These are phyloP conservation scores for Pichia nakasei DNA, from an alignment of 805 yeast genomes.

Conservation along the genomic window DNA sequence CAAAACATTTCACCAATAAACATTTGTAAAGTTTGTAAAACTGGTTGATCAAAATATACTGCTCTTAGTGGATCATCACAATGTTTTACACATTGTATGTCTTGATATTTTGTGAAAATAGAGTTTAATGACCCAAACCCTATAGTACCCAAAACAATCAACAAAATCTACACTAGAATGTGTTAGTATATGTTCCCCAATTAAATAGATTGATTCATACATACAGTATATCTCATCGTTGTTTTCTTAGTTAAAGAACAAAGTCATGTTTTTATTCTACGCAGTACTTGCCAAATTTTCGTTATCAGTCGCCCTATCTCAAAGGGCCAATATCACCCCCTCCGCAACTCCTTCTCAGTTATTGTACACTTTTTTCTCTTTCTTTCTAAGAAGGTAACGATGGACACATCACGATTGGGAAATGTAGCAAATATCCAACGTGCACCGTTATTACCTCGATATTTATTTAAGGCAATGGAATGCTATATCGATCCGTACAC, in stretches of 20 bases:
- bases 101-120: conserved; percentile 66
- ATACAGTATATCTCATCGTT: neutral
- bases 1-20: conserved; percentile 57
- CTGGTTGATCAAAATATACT: conserved; percentile 63
- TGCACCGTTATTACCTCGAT: too few species aligned
- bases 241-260: neutral
- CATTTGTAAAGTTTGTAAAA: conserved; percentile 73
- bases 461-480: too few species aligned
- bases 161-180: conserved; percentile 18
- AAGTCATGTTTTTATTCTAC: too few species aligned
- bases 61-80: conserved; percentile 43
- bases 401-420: too few species aligned
- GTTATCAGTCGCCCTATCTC: too few species aligned
- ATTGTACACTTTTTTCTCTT: too few species aligned
- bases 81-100: conserved; percentile 56
- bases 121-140: conserved; percentile 68
- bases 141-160: conserved; percentile 43
- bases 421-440: too few species aligned
- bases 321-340: too few species aligned
- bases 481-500: neutral
- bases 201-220: neutral
- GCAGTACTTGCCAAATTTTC: too few species aligned
- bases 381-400: too few species aligned
- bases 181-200: neutral
- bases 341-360: neutral